Percentiles rank a stretch among this genome's conserved stretches.
These are phyloP conservation scores for Cenchrus purpureus DNA, from an alignment of 176 grass and related monocot genomes.

Conservation along the genomic window DNA sequence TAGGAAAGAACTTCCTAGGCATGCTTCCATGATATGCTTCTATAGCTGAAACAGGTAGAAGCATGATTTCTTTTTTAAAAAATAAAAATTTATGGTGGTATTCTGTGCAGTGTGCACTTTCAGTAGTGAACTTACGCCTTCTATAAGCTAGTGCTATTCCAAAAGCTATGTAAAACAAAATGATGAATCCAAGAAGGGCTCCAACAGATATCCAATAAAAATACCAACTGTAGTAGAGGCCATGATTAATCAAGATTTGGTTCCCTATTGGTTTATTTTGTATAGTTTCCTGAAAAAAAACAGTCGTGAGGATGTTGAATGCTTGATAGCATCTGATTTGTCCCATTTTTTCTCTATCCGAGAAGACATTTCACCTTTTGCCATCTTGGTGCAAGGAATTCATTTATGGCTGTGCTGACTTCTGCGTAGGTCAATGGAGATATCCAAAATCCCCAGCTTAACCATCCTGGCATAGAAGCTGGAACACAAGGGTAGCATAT, in stretches of 20 bases:
- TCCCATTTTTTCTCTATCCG: not conserved
- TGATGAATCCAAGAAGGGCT: slow-evolving; percentile 49
- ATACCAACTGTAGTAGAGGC: slow-evolving; percentile 45
- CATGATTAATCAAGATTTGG: not conserved
- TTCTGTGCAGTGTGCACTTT: not conserved
- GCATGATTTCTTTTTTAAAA: too few species aligned
- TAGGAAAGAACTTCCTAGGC: too few species aligned
- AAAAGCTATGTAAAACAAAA: slow-evolving; percentile 60
- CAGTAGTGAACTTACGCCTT: slow-evolving; percentile 40
- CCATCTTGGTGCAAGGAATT: slow-evolving; percentile 75
- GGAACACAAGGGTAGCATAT: not conserved
- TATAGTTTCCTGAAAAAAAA: slow-evolving; percentile 20
- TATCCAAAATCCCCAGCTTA: slow-evolving; percentile 73
- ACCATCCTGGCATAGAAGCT: slow-evolving; percentile 65
- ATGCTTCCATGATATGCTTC: not conserved
- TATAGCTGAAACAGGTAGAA: too few species aligned
- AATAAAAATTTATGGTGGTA: not conserved
- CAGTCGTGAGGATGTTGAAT: not conserved
- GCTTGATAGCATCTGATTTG: not conserved
- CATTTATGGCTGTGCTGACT: slow-evolving; percentile 61
- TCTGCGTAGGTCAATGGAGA: slow-evolving; percentile 66
- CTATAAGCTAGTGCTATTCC: slow-evolving; percentile 56
- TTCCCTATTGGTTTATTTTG: slow-evolving; percentile 1
- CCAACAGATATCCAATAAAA: slow-evolving; percentile 71
- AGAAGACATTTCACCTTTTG: slow-evolving; percentile 46